Evolutionary conservation across 139 green algal genomes (phyloP).

Genomic region (Tetraselmis striata): DNA sequence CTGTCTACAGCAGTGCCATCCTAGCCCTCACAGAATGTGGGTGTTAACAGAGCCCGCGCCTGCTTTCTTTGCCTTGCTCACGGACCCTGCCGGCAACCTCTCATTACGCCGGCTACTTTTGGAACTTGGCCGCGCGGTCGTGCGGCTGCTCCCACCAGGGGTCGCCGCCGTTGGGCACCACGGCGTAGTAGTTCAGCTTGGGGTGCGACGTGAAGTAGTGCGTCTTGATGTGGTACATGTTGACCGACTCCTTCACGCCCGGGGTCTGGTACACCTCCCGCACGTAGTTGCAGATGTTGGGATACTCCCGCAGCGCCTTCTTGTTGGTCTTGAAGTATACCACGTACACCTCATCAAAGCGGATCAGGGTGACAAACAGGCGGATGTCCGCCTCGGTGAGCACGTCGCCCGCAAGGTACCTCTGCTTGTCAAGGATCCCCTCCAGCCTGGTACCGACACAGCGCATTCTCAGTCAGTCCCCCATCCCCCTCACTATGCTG

Average conservation of each 20-base stretch:
- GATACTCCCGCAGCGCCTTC: conserved; percentile 57
- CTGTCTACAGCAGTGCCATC: too few relatives aligned
- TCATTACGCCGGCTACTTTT: too few relatives aligned
- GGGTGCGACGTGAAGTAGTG: conserved; percentile 83
- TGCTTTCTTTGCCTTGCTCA: too few relatives aligned
- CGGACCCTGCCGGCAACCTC: too few relatives aligned
- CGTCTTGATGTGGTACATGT: conserved; percentile 89
- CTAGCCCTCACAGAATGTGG: too few relatives aligned
- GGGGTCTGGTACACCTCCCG: conserved; percentile 74
- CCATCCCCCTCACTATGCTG: neutral
- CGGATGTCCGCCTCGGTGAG: conserved; percentile 93
- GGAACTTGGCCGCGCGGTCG: conserved; percentile 22
- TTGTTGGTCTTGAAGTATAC: conserved; percentile 96
- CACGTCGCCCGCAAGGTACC: conserved; percentile 75
- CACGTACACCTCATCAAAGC: conserved; percentile 64
- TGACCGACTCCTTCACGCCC: conserved; percentile 53
- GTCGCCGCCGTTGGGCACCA: conserved; percentile 56
- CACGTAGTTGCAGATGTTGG: conserved; percentile 64
- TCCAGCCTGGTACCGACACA: conserved; percentile 46
- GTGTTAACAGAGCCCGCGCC: too few relatives aligned
- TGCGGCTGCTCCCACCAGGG: conserved; percentile 63
- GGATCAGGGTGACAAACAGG: conserved; percentile 85
- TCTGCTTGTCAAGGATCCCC: conserved; percentile 62
- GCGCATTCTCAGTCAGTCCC: neutral
- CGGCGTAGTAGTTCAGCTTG: conserved; percentile 68